Evolutionary conservation across 164 flowering plant genomes (phyloP).

Genomic region (Kalanchoe fedtschenkoi): DNA sequence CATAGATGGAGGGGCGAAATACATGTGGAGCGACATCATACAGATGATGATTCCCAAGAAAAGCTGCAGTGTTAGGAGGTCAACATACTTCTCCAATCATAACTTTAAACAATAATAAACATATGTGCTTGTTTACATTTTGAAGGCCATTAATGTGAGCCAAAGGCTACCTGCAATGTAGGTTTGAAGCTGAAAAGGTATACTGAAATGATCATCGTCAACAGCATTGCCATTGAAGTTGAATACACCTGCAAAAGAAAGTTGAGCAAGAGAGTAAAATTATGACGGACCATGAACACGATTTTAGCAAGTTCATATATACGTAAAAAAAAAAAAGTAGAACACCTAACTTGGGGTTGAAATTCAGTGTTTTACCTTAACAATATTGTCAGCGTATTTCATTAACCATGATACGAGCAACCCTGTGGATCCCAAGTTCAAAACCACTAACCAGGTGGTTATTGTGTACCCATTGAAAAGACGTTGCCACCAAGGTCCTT

Average conservation of each 20-base stretch:
- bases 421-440: conserved; percentile 88
- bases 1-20: conserved; percentile 10
- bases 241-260: conserved; percentile 60
- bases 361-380: conserved; percentile 41
- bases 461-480: conserved; percentile 70
- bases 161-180: conserved; percentile 57
- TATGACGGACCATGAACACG: too few species aligned
- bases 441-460: conserved; percentile 88
- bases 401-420: conserved; percentile 92
- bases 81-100: not conserved
- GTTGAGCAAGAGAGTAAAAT: not conserved
- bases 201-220: conserved; percentile 76
- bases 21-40: conserved; percentile 76
- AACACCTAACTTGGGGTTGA: not conserved
- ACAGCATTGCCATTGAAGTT: conserved; percentile 96
- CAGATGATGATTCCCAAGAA: conserved; percentile 86
- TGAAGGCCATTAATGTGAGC: not conserved
- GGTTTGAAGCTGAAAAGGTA: conserved; percentile 76
- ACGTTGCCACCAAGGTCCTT: conserved; percentile 94
- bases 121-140: not conserved
- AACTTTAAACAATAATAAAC: not conserved
- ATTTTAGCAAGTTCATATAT: too few species aligned
- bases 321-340: not conserved
- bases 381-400: conserved; percentile 93
- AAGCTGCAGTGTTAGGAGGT: conserved; percentile 45